A percentile compares a stretch with the other conserved stretches of the same genome.
These are phyloP conservation scores for Symbiotaphrina buchneri DNA, from an alignment of 495 filamentous ascomycete genomes.

Conservation along the genomic window DNA sequence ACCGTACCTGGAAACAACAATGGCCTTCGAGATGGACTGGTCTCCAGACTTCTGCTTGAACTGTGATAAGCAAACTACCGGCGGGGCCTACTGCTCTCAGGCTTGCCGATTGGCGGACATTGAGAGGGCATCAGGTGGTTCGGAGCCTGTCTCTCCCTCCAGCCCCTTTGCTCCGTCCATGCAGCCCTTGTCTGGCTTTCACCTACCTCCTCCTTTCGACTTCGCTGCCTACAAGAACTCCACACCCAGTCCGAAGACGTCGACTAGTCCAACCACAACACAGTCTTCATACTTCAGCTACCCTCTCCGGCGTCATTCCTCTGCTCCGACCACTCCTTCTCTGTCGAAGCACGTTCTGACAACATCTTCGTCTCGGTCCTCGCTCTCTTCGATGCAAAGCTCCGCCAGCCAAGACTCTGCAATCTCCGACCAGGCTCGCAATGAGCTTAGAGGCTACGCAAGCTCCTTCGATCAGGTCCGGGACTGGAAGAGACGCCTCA, in stretches of 20 bases:
- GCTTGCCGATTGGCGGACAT: slow-evolving; percentile 75
- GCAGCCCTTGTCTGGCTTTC: slow-evolving; percentile 31
- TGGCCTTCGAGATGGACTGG: slow-evolving; percentile 60
- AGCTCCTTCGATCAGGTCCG: slow-evolving; percentile 71
- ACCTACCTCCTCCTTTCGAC: slow-evolving; percentile 47
- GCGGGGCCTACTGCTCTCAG: slow-evolving; percentile 78
- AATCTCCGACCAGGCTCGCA: slow-evolving; percentile 48
- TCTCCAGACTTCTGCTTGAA: slow-evolving; percentile 83
- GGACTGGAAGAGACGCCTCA: slow-evolving; percentile 35
- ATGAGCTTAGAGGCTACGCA: slow-evolving; percentile 67
- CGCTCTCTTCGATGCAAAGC: slow-evolving; percentile 57
- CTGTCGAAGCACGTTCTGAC: slow-evolving; percentile 27
- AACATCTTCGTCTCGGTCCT: slow-evolving; percentile 68
- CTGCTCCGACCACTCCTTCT: slow-evolving; percentile 8
- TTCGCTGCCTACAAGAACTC: slow-evolving; percentile 27
- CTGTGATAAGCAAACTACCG: slow-evolving; percentile 71
- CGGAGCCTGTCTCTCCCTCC: slow-evolving; percentile 27
- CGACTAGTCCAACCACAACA: too few relatives aligned
- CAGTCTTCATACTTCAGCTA: too few relatives aligned
- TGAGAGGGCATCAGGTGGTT: slow-evolving; percentile 38
- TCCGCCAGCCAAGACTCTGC: slow-evolving; percentile 23
- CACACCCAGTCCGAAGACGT: slow-evolving; percentile 7
- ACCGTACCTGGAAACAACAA: slow-evolving; percentile 8
- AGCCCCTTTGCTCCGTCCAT: slow-evolving; percentile 17
- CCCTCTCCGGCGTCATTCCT: not conserved